Conservation (phyloP, 2,329 filamentous ascomycete species). For the Fusarium bactridioides region DNA sequence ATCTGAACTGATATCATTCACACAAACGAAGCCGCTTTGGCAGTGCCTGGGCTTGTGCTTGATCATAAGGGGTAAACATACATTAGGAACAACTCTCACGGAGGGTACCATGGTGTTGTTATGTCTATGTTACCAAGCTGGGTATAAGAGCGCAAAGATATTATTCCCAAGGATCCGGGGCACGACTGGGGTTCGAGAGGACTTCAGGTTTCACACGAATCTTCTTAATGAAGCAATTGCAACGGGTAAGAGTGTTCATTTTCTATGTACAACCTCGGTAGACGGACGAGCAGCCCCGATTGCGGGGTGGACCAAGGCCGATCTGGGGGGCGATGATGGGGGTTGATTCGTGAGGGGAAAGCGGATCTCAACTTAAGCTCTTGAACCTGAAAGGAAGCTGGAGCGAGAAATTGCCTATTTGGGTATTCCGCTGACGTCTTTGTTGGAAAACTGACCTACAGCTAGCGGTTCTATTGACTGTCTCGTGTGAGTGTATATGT, state of each 20-base stretch:
- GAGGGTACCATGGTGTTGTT: slow-evolving; percentile 40
- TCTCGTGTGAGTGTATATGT: neutral
- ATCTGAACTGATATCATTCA: neutral
- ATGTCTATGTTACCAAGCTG: slow-evolving; percentile 3
- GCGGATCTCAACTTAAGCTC: slow-evolving; percentile 21
- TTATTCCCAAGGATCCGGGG: neutral
- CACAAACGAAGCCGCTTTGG: neutral
- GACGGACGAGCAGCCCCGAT: slow-evolving; percentile 27
- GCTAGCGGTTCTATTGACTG: neutral
- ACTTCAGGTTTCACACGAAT: neutral
- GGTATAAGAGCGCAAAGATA: neutral
- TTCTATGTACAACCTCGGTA: slow-evolving; percentile 33
- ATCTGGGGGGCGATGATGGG: slow-evolving; percentile 29
- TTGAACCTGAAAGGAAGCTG: slow-evolving; percentile 19
- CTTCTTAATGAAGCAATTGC: slow-evolving; percentile 8
- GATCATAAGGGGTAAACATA: slow-evolving; percentile 31
- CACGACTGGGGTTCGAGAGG: slow-evolving; percentile 1
- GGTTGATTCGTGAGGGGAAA: slow-evolving; percentile 31
- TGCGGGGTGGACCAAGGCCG: slow-evolving; percentile 29
- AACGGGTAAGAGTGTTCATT: slow-evolving; percentile 20
- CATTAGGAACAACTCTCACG: slow-evolving; percentile 47
- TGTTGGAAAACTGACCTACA: neutral
- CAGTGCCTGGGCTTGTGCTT: neutral
- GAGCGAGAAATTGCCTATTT: slow-evolving; percentile 24
- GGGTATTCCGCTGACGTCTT: slow-evolving; percentile 10